Base-by-base conservation (phyloP, 257 asterid genomes). In the Penstemon davidsonii region DNA sequence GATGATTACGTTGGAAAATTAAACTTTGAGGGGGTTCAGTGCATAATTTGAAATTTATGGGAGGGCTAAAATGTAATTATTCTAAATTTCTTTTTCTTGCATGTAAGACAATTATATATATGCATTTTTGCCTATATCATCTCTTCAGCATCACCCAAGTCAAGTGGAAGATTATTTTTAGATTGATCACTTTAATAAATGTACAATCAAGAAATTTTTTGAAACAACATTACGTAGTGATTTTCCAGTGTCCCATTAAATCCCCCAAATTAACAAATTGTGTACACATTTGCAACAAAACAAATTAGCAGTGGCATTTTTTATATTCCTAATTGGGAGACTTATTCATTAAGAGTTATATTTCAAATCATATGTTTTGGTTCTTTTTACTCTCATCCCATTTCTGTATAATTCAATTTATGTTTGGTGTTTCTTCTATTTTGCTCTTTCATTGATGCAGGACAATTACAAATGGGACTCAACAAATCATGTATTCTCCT, bases 401-500 rank as follows among this genome's bases (percentile, higher is more conserved):
- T n/a, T n/a, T n/a, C n/a, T n/a, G n/a, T n/a, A n/a, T 25, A 41
- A 40, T 4, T 47, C 12, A 8, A 38, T 42, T 64, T 4, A 40
- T 40, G 6, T 49, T 56, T 44, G n/a, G 4, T 10, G 62, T 11
- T 1, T 25, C 13, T 42, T 44, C 33, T 25, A 0, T 25, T 25
- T 25, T 25, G 33, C 33, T 59, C 62, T 53, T 61, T 58, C 78
- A 82, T 81, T 88, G 81, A 81, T 25, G 78, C 66, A 40, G 55
- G 45, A 39, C 74, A 80, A 44, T 56, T 72, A 65, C 9, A 79
- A 37, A 68, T 49, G 84, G 76, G 75, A 6, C 85, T 89, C 79
- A 87, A 86, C 84, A 84, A 75, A 60, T 79, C 96, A 63, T 86
- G 96, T 76, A 10, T 89, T 71, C 96, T 92, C 68, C 96, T 89